Percentiles rank a stretch among this genome's conserved stretches.
Evolutionary conservation across 108 stramenopile species (phyloP).

Genomic region (Bacterosira constricta): DNA sequence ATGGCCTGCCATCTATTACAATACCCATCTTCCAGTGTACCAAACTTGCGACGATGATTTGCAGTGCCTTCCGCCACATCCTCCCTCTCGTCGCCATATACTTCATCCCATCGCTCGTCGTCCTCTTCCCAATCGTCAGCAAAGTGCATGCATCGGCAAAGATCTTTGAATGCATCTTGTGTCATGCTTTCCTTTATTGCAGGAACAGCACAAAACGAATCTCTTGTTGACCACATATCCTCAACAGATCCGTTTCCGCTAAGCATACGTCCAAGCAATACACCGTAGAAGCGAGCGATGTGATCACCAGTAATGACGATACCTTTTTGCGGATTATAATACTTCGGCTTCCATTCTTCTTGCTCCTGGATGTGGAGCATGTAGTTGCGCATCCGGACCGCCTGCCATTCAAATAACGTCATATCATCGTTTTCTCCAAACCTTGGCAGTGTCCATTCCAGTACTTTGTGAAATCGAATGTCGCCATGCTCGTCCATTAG

Average conservation of each 20-base stretch:
- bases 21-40: neutral
- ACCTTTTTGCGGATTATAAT: neutral
- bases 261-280: neutral
- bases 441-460: neutral
- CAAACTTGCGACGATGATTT: conserved; percentile 11
- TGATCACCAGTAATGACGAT: neutral
- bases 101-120: neutral
- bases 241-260: neutral
- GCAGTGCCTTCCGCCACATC: neutral
- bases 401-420: neutral
- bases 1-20: neutral
- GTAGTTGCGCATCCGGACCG: neutral
- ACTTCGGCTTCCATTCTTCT: neutral
- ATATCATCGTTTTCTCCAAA: neutral
- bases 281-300: neutral
- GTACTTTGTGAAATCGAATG: neutral
- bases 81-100: neutral
- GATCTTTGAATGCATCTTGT: conserved; percentile 2
- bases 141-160: conserved; percentile 16
- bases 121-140: conserved; percentile 5
- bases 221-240: neutral
- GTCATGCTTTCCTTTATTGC: neutral
- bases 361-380: neutral
- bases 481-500: neutral
- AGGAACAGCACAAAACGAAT: neutral